Percentiles rank a stretch among this genome's conserved stretches.
Conservation (phyloP, 1,284 basidiomycete genomes). For the Ceratobasidium sp. region DNA sequence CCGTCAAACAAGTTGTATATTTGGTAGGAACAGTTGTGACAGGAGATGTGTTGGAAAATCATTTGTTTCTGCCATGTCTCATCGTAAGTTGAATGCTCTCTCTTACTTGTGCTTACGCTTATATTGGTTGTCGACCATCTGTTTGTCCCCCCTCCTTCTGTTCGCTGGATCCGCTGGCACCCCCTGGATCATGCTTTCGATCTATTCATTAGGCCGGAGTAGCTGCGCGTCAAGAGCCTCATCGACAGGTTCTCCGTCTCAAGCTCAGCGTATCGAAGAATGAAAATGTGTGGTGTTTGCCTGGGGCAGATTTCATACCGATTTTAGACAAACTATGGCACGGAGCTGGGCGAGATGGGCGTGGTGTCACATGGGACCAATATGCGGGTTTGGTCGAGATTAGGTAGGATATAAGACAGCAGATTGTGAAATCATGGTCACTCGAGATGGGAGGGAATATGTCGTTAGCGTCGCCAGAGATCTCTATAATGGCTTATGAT, state of each 20-base stretch:
- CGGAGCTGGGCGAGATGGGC: neutral
- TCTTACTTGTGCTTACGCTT: neutral
- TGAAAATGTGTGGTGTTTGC: slow-evolving; percentile 4
- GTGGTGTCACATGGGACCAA: neutral
- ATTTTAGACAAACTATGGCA: slow-evolving; percentile 5
- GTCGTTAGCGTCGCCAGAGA: too few relatives aligned
- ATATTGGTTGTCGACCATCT: neutral
- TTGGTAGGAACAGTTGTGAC: neutral
- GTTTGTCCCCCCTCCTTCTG: neutral
- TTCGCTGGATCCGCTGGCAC: neutral
- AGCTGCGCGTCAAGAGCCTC: slow-evolving; percentile 8
- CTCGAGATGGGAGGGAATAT: too few relatives aligned
- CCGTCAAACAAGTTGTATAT: slow-evolving; percentile 4
- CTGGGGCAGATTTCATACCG: slow-evolving; percentile 1
- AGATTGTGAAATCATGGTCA: too few relatives aligned
- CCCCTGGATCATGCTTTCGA: neutral
- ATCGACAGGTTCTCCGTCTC: slow-evolving; percentile 1
- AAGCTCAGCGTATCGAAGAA: neutral
- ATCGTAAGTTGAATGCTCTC: neutral
- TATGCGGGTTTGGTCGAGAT: neutral
- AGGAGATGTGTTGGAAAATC: neutral
- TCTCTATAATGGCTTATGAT: too few relatives aligned
- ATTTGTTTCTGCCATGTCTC: slow-evolving; percentile 4
- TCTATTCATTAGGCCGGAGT: slow-evolving; percentile 1
- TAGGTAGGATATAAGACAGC: too few relatives aligned